phyloP scores from a whole-genome alignment of 805 yeast genomes.

The Ogataea parapolymorpha region DNA sequence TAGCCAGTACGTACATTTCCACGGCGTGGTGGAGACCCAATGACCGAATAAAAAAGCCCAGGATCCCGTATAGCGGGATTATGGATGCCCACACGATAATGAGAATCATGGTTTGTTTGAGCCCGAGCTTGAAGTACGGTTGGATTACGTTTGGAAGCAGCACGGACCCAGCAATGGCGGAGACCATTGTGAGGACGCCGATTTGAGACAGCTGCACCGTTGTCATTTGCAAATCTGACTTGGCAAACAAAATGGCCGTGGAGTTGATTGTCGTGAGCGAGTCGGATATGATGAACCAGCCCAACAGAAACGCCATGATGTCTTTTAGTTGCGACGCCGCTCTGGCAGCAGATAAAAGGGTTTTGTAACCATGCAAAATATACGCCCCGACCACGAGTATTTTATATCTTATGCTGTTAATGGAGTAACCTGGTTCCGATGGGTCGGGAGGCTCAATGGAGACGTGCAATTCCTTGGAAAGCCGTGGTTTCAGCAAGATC shows the following conservation, averaged over 20 bases:
- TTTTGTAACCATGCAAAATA: constrained; percentile 58
- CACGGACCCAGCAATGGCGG: constrained; percentile 67
- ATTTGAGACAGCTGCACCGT: constrained; percentile 62
- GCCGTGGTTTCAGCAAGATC: constrained; percentile 43
- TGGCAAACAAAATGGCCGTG: constrained; percentile 74
- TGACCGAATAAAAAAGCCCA: constrained; percentile 54
- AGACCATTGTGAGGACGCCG: constrained; percentile 62
- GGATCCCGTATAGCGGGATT: constrained; percentile 68
- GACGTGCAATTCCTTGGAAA: constrained; percentile 35
- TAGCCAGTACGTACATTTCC: constrained; percentile 67
- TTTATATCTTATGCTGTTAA: constrained; percentile 6
- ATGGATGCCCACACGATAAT: constrained; percentile 59
- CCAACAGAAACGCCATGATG: constrained; percentile 60
- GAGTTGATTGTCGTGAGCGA: constrained; percentile 76
- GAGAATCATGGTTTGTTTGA: constrained; percentile 48
- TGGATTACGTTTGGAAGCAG: constrained; percentile 45
- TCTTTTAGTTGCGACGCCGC: constrained; percentile 61
- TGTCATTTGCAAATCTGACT: constrained; percentile 64
- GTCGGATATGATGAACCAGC: constrained; percentile 78
- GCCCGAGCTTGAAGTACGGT: constrained; percentile 37
- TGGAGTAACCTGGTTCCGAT: constrained; percentile 8
- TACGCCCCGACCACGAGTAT: constrained; percentile 30
- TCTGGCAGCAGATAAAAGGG: constrained; percentile 51
- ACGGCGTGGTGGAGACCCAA: constrained; percentile 60
- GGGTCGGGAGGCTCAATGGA: constrained; percentile 14